Percentiles rank a stretch among this genome's conserved stretches.
Evolutionary conservation across 1,284 basidiomycete species (phyloP).

Genomic region (Sporisorium graminicola): DNA sequence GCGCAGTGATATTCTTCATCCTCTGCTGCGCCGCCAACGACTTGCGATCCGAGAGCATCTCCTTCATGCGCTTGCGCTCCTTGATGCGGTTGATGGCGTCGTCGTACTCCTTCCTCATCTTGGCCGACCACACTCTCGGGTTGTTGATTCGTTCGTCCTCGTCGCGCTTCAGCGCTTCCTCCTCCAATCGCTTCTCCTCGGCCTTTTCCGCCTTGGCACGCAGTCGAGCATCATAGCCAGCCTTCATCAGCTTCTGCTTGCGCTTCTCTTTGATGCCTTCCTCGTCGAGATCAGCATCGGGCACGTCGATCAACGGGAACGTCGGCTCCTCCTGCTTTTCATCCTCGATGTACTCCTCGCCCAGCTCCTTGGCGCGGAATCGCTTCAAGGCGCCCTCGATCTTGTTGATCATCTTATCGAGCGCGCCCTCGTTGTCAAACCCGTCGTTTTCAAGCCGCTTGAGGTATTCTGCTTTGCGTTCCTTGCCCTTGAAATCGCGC

Average conservation of each 20-base stretch:
- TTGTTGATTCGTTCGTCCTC: conserved; percentile 77
- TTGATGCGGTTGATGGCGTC: conserved; percentile 85
- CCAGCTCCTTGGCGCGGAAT: conserved; percentile 80
- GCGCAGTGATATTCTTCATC: conserved; percentile 95
- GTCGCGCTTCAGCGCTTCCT: conserved; percentile 81
- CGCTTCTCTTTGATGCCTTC: conserved; percentile 94
- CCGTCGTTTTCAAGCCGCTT: conserved; percentile 73
- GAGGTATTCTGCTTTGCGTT: conserved; percentile 82
- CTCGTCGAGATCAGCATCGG: conserved; percentile 93
- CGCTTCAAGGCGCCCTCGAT: conserved; percentile 79
- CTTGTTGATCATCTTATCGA: conserved; percentile 82
- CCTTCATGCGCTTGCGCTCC: conserved; percentile 83
- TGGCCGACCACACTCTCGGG: conserved; percentile 57
- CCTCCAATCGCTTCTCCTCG: conserved; percentile 76
- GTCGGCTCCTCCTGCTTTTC: conserved; percentile 79
- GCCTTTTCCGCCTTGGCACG: conserved; percentile 86
- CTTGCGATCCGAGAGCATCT: conserved; percentile 89
- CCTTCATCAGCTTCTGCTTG: conserved; percentile 91
- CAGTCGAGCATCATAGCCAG: conserved; percentile 90
- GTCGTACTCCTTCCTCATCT: conserved; percentile 61
- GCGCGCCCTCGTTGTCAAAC: conserved; percentile 78
- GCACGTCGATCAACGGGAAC: conserved; percentile 89
- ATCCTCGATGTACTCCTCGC: conserved; percentile 68
- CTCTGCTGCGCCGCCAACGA: conserved; percentile 93
- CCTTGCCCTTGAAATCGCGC: conserved; percentile 77